Evolutionary conservation across 2,329 filamentous ascomycete species (phyloP).

Genomic region (Cadophora luteo-olivacea): DNA sequence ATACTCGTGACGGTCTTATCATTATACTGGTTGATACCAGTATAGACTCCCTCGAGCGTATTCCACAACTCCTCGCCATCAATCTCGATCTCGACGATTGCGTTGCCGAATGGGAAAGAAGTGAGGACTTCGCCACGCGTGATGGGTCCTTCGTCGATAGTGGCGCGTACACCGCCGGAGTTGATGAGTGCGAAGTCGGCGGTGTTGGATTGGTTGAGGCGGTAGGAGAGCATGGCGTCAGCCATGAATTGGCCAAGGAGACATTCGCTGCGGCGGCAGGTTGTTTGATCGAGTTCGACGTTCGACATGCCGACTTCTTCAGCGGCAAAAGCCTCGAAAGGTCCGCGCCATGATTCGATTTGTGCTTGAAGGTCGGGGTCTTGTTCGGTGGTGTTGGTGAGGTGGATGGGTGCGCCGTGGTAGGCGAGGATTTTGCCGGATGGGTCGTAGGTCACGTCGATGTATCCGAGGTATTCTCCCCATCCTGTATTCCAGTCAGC

Average conservation of each 20-base stretch:
- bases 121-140: slow-evolving; percentile 69
- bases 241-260: slow-evolving; percentile 60
- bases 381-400: slow-evolving; percentile 65
- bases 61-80: slow-evolving; percentile 61
- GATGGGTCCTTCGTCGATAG: slow-evolving; percentile 65
- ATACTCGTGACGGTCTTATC: slow-evolving; percentile 60
- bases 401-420: slow-evolving; percentile 67
- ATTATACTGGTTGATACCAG: slow-evolving; percentile 61
- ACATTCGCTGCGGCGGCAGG: slow-evolving; percentile 65
- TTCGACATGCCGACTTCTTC: slow-evolving; percentile 62
- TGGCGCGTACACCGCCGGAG: slow-evolving; percentile 67
- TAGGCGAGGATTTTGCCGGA: slow-evolving; percentile 67
- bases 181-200: slow-evolving; percentile 61
- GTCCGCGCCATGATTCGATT: slow-evolving; percentile 63
- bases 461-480: slow-evolving; percentile 73
- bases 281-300: slow-evolving; percentile 63
- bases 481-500: slow-evolving; percentile 47
- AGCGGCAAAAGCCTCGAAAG: slow-evolving; percentile 65
- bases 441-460: slow-evolving; percentile 67
- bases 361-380: slow-evolving; percentile 63
- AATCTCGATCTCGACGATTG: slow-evolving; percentile 63
- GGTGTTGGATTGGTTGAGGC: slow-evolving; percentile 52
- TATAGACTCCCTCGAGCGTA: slow-evolving; percentile 64
- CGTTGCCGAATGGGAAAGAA: slow-evolving; percentile 70
- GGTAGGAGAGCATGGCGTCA: slow-evolving; percentile 68